Evolutionary conservation across 2,329 filamentous ascomycete species (phyloP).

Genomic region (Hypocreales sp.): DNA sequence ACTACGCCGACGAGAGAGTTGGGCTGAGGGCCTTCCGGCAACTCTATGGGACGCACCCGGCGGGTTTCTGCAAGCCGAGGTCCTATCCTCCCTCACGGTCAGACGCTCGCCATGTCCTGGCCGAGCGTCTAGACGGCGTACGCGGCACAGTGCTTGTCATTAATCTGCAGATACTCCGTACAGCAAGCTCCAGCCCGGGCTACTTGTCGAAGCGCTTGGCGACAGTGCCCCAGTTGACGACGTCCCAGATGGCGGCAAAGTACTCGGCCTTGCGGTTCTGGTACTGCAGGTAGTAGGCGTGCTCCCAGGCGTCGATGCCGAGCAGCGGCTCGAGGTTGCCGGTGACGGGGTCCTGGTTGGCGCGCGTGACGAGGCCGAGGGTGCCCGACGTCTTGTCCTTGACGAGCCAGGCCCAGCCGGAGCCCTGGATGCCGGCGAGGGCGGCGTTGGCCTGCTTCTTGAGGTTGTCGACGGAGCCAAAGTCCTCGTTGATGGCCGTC

Average conservation of each 20-base stretch:
- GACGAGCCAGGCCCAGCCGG: slow-evolving; percentile 83
- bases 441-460: slow-evolving; percentile 51
- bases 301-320: slow-evolving; percentile 91
- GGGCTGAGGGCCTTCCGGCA: too few relatives aligned
- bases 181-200: too few relatives aligned
- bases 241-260: slow-evolving; percentile 86
- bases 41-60: too few relatives aligned
- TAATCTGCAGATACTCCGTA: too few relatives aligned
- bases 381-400: slow-evolving; percentile 49
- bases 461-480: slow-evolving; percentile 50
- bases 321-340: slow-evolving; percentile 71
- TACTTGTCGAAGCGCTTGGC: slow-evolving; percentile 54
- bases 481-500: slow-evolving; percentile 48
- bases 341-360: slow-evolving; percentile 82
- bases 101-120: too few relatives aligned
- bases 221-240: slow-evolving; percentile 89
- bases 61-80: too few relatives aligned
- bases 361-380: slow-evolving; percentile 51
- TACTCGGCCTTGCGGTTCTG: slow-evolving; percentile 96
- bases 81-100: too few relatives aligned
- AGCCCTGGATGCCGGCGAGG: slow-evolving; percentile 66
- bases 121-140: too few relatives aligned
- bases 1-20: too few relatives aligned
- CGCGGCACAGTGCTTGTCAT: too few relatives aligned
- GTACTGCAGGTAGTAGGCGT: slow-evolving; percentile 92